Conservation (phyloP, 1,284 basidiomycete species). For the Stygiomarasmius scandens region DNA sequence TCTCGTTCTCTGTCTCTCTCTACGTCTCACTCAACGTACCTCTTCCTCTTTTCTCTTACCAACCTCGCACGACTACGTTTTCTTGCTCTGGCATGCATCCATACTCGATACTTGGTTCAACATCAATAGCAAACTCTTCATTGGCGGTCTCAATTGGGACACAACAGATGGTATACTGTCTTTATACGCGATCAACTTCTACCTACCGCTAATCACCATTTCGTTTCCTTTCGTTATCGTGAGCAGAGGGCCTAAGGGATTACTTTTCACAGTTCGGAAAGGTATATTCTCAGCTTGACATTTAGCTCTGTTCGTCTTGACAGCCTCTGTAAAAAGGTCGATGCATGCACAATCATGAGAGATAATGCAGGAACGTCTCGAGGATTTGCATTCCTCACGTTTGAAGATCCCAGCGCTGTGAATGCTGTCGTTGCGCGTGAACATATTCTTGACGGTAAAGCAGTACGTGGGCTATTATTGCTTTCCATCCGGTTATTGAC, state of each 20-base stretch:
- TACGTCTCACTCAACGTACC: background rate
- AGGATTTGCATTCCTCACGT: slow-evolving; percentile 95
- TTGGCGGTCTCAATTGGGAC: slow-evolving; percentile 97
- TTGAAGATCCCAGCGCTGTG: slow-evolving; percentile 81
- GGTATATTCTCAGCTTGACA: slow-evolving; percentile 38
- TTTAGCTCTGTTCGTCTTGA: slow-evolving; percentile 17
- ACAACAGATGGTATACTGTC: slow-evolving; percentile 87
- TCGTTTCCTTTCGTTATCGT: slow-evolving; percentile 27
- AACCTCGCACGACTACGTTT: slow-evolving; percentile 11
- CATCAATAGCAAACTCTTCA: slow-evolving; percentile 92
- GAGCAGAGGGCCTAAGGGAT: slow-evolving; percentile 66
- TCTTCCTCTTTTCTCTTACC: slow-evolving; percentile 5
- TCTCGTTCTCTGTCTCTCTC: slow-evolving; percentile 12
- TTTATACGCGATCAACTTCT: slow-evolving; percentile 40
- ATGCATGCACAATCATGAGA: slow-evolving; percentile 94
- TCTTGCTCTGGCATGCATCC: slow-evolving; percentile 18
- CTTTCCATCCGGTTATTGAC: background rate
- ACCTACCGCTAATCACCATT: slow-evolving; percentile 35
- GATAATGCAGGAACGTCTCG: slow-evolving; percentile 89
- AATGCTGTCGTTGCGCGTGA: slow-evolving; percentile 82
- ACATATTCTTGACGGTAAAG: slow-evolving; percentile 91
- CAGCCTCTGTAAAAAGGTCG: slow-evolving; percentile 53
- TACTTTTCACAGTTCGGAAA: slow-evolving; percentile 77
- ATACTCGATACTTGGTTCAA: slow-evolving; percentile 32
- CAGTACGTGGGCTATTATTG: slow-evolving; percentile 44